phyloP scores from a whole-genome alignment of 2,329 filamentous ascomycete genomes.

The Drechmeria coniospora region DNA sequence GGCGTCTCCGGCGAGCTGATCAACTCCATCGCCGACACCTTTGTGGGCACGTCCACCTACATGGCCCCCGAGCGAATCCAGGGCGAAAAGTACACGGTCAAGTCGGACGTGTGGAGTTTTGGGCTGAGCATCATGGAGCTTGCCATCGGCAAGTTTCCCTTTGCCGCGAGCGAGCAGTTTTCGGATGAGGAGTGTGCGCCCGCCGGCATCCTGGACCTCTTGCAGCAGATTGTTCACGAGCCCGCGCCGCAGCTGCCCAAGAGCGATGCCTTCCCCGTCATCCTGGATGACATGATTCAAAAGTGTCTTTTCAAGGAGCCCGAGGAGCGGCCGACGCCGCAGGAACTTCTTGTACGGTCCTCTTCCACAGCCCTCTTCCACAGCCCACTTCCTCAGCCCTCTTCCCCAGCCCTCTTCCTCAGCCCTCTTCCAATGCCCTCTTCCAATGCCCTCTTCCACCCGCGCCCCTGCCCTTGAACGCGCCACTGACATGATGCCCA shows the following conservation, averaged over 20 bases:
- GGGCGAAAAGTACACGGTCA: conserved; percentile 91
- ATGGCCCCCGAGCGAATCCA: conserved; percentile 98
- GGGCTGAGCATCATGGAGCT: conserved; percentile 92
- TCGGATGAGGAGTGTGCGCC: conserved; percentile 67
- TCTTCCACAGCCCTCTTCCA: too few species aligned
- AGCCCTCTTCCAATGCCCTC: too few species aligned
- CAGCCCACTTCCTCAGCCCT: too few species aligned
- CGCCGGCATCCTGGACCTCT: conserved; percentile 84
- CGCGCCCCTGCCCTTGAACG: too few species aligned
- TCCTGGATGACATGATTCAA: conserved; percentile 92
- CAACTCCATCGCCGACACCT: conserved; percentile 95
- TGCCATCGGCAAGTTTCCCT: conserved; percentile 94
- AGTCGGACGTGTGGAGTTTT: conserved; percentile 98
- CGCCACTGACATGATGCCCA: too few species aligned
- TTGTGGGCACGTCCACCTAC: conserved; percentile 96
- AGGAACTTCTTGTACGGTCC: conserved; percentile 62
- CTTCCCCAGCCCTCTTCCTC: too few species aligned
- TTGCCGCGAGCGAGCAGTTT: conserved; percentile 57
- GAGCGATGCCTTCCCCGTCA: conserved; percentile 91
- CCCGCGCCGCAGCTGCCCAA: conserved; percentile 86
- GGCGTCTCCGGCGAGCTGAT: conserved; percentile 96
- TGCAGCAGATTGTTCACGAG: conserved; percentile 96
- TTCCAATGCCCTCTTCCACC: too few species aligned
- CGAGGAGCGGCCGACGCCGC: conserved; percentile 76
- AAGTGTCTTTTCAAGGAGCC: conserved; percentile 88